Conservation (phyloP, 176 grass and related monocot species). For the Bothriochloa decipiens region DNA sequence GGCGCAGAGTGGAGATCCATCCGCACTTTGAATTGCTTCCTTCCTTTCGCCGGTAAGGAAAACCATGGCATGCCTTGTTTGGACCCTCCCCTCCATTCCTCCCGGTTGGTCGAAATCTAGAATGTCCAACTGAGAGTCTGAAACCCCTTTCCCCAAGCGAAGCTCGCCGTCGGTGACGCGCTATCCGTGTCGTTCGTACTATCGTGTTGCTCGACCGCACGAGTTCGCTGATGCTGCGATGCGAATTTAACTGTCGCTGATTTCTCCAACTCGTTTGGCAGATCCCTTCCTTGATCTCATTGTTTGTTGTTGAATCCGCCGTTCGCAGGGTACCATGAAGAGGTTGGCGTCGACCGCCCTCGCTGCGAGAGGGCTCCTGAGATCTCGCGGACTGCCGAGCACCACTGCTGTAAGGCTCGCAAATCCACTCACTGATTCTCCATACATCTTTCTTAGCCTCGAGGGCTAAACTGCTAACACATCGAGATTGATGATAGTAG, state of each 20-base stretch:
- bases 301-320: neutral
- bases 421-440: neutral
- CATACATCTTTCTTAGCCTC: neutral
- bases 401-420: conserved; percentile 27
- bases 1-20: neutral
- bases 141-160: no score
- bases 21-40: neutral
- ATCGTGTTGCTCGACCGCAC: neutral
- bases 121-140: neutral
- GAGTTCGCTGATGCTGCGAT: neutral
- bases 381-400: conserved; percentile 23
- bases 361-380: conserved; percentile 41
- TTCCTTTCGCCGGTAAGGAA: neutral
- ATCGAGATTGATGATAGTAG: no score
- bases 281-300: neutral
- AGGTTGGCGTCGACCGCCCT: conserved; percentile 52
- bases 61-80: neutral
- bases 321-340: conserved; percentile 52
- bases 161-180: neutral
- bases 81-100: neutral
- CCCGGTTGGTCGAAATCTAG: neutral
- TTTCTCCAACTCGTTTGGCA: neutral
- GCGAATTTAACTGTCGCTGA: neutral
- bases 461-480: no score
- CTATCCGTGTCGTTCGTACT: neutral